These are phyloP conservation scores for Scedosporium aurantiacum DNA, from an alignment of 2,329 filamentous ascomycete species.

Conservation along the genomic window DNA sequence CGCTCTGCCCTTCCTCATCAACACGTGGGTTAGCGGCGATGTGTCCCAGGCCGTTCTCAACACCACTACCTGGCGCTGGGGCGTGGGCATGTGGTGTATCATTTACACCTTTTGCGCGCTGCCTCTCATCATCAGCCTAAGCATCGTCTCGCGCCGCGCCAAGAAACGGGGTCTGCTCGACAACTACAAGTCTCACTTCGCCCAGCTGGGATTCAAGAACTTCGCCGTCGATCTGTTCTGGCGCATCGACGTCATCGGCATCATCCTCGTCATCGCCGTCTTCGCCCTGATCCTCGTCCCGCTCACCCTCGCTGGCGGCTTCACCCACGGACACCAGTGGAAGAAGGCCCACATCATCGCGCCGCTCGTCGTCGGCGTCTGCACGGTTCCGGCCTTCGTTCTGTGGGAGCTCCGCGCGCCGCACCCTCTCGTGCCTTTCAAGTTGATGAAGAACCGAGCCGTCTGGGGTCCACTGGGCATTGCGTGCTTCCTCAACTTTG, in stretches of 20 bases:
- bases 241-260: constrained; percentile 32
- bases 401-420: constrained; percentile 35
- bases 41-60: constrained; percentile 37
- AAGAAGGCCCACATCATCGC: constrained; percentile 26
- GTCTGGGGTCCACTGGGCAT: constrained; percentile 54
- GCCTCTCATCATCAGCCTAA: constrained; percentile 42
- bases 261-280: constrained; percentile 33
- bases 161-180: constrained; percentile 35
- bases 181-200: constrained; percentile 22
- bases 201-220: constrained; percentile 19
- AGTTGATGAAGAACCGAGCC: constrained; percentile 49
- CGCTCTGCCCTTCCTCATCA: constrained; percentile 48
- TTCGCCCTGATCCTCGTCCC: constrained; percentile 35
- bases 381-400: constrained; percentile 39
- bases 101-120: constrained; percentile 48
- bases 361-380: constrained; percentile 32
- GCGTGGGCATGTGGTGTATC: constrained; percentile 53
- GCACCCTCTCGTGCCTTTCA: constrained; percentile 49
- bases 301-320: constrained; percentile 33
- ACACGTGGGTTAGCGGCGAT: constrained; percentile 54
- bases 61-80: constrained; percentile 47
- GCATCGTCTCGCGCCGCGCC: constrained; percentile 39
- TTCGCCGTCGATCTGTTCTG: constrained; percentile 32
- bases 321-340: constrained; percentile 23
- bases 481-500: constrained; percentile 41